Base-by-base conservation (phyloP, 176 grass and related monocot species). In the Lolium perenne region DNA sequence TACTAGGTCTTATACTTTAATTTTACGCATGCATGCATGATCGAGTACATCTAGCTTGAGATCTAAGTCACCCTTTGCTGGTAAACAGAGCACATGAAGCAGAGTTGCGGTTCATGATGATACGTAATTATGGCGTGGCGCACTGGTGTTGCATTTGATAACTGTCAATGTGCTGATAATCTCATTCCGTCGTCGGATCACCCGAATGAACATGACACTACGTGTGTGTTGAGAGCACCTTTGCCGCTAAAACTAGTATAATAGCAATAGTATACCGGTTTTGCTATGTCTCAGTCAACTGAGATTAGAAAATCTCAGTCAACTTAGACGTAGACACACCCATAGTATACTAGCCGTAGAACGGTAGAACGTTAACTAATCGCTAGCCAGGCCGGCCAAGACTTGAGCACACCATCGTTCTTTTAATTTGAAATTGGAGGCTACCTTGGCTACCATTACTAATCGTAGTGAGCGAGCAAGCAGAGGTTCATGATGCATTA, bases 51-150 rank as follows among this genome's bases (percentile, higher is more conserved):
- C 73, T 57, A 59, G 10, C 86, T 71, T 90, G 74, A 54, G 46
- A 76, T 83, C 58, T 68, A 88, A 86, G 81, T 86, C 66, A 85
- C 82, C 65, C 61, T 7, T 80, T 67, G 18, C 21, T 49, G 61
- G 70, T 66, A 53, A 17, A 77, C 35, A 41, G 20, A 43, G 69
- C 83, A 80, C 86, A 81, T 83, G 83, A 6, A 63, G 56, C 64
- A 10, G 49, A 11, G 61, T 63, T 62, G 77, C 25, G 13, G 35
- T 29, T 40, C 89, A 91, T 94, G 67, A 89, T 89, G 82, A 51
- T 16, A 3, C 86, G 89, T 85, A 21, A 91, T 82, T 21, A 88
- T 91, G 65, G 11, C 16, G 85, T 45, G 26, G 41, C 25, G 76
- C 81, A 50, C 25, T 8, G 51, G 13, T 51, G 3, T 74, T 81